Evolutionary conservation across 352 stramenopile genomes (phyloP).

Genomic region (Phytophthora niederhauseri): DNA sequence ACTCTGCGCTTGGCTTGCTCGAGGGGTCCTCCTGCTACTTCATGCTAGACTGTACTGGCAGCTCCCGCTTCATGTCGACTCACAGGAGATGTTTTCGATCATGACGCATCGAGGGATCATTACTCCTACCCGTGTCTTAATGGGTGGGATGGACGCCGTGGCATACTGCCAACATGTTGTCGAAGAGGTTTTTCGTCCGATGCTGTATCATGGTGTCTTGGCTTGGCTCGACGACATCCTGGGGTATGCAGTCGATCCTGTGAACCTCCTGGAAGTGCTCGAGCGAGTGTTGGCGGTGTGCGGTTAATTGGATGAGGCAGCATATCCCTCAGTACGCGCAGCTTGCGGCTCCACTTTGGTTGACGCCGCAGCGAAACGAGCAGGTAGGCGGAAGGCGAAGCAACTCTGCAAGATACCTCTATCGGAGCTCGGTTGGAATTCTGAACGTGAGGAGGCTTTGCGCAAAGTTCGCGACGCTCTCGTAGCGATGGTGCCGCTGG

Average conservation of each 20-base stretch:
- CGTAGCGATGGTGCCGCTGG: slow-evolving; percentile 3
- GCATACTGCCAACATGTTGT: too few species aligned
- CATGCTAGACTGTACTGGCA: too few species aligned
- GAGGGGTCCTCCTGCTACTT: too few species aligned
- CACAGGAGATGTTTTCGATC: too few species aligned
- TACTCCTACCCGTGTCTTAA: too few species aligned
- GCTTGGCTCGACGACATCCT: not conserved
- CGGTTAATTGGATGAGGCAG: slow-evolving; percentile 20
- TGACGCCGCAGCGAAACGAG: not conserved
- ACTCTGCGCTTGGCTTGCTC: not conserved
- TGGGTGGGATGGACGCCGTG: too few species aligned
- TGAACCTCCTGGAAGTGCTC: not conserved
- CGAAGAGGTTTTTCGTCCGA: too few species aligned
- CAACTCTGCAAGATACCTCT: not conserved
- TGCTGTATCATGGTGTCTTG: too few species aligned
- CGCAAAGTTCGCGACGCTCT: not conserved
- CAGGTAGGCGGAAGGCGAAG: slow-evolving; percentile 4
- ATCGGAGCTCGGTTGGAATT: not conserved
- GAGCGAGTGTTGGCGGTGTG: not conserved
- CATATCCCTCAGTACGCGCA: slow-evolving; percentile 2
- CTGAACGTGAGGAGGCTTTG: slow-evolving; percentile 1
- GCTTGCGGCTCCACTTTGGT: not conserved
- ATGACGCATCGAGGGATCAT: too few species aligned
- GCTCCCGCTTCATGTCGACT: too few species aligned
- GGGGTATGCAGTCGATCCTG: not conserved